phyloP scores from a whole-genome alignment of 2,329 filamentous ascomycete genomes.

The Diaporthe sp. region DNA sequence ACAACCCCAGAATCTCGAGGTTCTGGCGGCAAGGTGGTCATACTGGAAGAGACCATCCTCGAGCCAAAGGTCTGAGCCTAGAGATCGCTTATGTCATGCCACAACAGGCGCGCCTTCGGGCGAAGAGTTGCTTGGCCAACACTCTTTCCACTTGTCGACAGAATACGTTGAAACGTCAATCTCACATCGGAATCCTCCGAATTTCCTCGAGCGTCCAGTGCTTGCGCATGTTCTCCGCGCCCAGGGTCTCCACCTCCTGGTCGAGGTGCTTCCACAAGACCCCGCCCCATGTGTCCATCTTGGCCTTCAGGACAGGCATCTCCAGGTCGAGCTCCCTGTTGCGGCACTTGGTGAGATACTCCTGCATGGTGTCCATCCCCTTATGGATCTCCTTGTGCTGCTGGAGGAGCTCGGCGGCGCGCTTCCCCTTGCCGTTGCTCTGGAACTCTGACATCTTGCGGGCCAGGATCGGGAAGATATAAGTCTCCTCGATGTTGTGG shows the following conservation, averaged over 20 bases:
- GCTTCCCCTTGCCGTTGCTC: constrained; percentile 45
- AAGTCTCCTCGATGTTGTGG: constrained; percentile 85
- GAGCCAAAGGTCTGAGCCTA: constrained; percentile 1
- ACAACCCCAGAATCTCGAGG: not conserved
- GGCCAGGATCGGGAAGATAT: constrained; percentile 84
- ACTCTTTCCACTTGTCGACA: not conserved
- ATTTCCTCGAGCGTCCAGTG: constrained; percentile 87
- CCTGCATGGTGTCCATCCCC: constrained; percentile 76
- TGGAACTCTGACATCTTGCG: constrained; percentile 83
- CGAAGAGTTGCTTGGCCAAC: not conserved
- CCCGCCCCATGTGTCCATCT: constrained; percentile 83
- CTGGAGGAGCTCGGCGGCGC: constrained; percentile 66
- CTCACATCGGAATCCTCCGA: constrained; percentile 74
- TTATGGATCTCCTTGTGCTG: constrained; percentile 86
- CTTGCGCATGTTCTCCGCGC: constrained; percentile 88
- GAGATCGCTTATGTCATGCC: not conserved
- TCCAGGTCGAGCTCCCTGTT: constrained; percentile 72
- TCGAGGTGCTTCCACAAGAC: constrained; percentile 88
- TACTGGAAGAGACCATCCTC: not conserved
- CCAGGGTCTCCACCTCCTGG: constrained; percentile 82
- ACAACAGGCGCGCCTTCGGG: not conserved
- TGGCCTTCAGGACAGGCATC: constrained; percentile 70
- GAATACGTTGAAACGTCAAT: not conserved
- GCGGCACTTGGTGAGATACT: constrained; percentile 73
- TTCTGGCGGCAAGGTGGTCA: not conserved